Evolutionary conservation across 2,329 filamentous ascomycete genomes (phyloP).

Genomic region (Rhynchosporium secalis): DNA sequence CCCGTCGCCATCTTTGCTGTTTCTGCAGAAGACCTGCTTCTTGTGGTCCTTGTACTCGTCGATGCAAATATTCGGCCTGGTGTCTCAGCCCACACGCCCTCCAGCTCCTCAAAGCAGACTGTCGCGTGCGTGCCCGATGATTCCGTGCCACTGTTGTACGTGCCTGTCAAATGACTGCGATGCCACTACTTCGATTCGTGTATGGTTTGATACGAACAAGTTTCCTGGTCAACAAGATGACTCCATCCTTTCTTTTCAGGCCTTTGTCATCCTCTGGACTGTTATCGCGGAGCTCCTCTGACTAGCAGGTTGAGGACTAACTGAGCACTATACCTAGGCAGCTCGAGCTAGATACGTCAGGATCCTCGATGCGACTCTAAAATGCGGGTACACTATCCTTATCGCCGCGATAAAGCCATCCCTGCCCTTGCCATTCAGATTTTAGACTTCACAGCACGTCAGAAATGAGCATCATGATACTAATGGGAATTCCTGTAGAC

Average conservation of each 20-base stretch:
- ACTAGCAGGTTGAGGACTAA: too few relatives aligned
- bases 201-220: background rate
- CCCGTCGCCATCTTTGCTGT: conserved; percentile 30
- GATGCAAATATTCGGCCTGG: conserved; percentile 7
- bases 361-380: background rate
- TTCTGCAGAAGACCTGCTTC: background rate
- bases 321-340: too few relatives aligned
- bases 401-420: conserved; percentile 13
- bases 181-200: background rate
- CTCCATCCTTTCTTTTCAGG: conserved; percentile 13
- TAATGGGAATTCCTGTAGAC: background rate
- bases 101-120: conserved; percentile 15
- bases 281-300: background rate
- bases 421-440: background rate
- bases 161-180: conserved; percentile 10
- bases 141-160: conserved; percentile 10
- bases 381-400: conserved; percentile 7
- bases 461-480: background rate
- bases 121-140: conserved; percentile 28
- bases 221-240: conserved; percentile 15
- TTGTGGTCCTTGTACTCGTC: conserved; percentile 1
- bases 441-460: conserved; percentile 24
- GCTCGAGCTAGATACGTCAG: conserved; percentile 13
- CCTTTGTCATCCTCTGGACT: background rate
- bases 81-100: conserved; percentile 7